A percentile compares a stretch with the other conserved stretches of the same genome.
These are phyloP conservation scores for Halophytophthora polymorphica DNA, from an alignment of 352 stramenopile genomes.

Conservation along the genomic window DNA sequence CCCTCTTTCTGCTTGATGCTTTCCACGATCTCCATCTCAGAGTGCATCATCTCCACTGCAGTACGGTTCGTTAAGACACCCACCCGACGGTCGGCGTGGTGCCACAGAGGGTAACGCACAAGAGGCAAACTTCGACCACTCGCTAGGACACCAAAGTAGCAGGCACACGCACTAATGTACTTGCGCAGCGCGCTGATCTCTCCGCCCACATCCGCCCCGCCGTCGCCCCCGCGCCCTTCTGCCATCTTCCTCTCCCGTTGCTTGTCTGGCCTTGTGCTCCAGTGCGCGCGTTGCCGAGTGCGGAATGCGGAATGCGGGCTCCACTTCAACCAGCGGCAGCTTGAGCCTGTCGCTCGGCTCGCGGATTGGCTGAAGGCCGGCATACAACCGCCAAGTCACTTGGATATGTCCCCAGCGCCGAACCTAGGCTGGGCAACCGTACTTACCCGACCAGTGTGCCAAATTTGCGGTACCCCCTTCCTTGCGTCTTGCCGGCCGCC, in stretches of 20 bases:
- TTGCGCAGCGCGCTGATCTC: conserved; percentile 65
- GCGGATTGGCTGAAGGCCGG: background rate
- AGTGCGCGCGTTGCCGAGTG: conserved; percentile 10
- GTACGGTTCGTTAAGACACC: no score
- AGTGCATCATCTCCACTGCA: conserved; percentile 78
- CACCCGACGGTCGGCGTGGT: background rate
- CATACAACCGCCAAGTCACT: background rate
- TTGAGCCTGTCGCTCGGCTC: conserved; percentile 2
- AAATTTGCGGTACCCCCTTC: background rate
- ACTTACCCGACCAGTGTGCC: background rate
- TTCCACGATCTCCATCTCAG: conserved; percentile 69
- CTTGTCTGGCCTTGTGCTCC: background rate
- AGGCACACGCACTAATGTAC: conserved; percentile 47
- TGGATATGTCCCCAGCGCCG: no score
- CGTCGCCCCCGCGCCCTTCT: conserved; percentile 3
- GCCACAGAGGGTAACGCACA: no score
- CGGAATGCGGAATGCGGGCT: conserved; percentile 9
- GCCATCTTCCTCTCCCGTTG: conserved; percentile 11
- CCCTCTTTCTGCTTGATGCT: conserved; percentile 66
- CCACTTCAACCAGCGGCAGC: conserved; percentile 1
- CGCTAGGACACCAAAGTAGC: background rate
- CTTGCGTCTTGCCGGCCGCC: no score
- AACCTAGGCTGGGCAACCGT: no score
- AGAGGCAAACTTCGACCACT: background rate
- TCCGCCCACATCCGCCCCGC: conserved; percentile 14